Evolutionary conservation across 1,284 basidiomycete genomes (phyloP).

Genomic region (Leccinum ponderosum): DNA sequence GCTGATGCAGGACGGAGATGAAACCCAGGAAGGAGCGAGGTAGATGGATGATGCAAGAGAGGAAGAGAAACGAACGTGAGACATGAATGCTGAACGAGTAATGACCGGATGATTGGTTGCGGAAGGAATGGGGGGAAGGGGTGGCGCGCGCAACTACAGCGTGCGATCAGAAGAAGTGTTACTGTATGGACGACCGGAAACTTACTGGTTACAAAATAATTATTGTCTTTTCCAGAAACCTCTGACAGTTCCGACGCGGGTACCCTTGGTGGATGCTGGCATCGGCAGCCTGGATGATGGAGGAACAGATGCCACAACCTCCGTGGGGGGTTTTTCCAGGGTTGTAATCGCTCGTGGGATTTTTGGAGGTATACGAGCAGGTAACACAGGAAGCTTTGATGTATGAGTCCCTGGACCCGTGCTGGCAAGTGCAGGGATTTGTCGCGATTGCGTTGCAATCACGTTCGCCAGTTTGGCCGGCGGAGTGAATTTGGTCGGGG

Average conservation of each 20-base stretch:
- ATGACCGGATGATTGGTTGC: slow-evolving; percentile 18
- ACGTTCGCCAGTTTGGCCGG: slow-evolving; percentile 32
- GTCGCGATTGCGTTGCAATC: slow-evolving; percentile 29
- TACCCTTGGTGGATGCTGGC: slow-evolving; percentile 22
- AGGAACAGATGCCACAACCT: background rate
- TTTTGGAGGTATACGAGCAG: slow-evolving; percentile 18
- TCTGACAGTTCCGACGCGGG: slow-evolving; percentile 29
- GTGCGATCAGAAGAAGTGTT: slow-evolving; percentile 1
- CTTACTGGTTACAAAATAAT: slow-evolving; percentile 11
- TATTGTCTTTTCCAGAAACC: slow-evolving; percentile 35
- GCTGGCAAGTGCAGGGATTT: background rate
- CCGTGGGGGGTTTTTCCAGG: slow-evolving; percentile 5
- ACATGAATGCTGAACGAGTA: slow-evolving; percentile 11
- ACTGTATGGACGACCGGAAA: background rate
- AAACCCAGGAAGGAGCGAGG: slow-evolving; percentile 10
- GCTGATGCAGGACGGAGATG: slow-evolving; percentile 22
- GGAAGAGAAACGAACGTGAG: slow-evolving; percentile 13
- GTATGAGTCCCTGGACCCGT: slow-evolving; percentile 1
- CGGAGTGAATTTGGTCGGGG: slow-evolving; percentile 28
- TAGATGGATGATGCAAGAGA: slow-evolving; percentile 6
- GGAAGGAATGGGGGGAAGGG: background rate
- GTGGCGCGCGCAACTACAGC: slow-evolving; percentile 8
- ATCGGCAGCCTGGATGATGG: slow-evolving; percentile 26
- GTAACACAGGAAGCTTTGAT: slow-evolving; percentile 24
- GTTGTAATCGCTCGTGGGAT: slow-evolving; percentile 4